Evolutionary conservation across 1,284 basidiomycete species (phyloP).

Genomic region (Xerocomus nothofagi): DNA sequence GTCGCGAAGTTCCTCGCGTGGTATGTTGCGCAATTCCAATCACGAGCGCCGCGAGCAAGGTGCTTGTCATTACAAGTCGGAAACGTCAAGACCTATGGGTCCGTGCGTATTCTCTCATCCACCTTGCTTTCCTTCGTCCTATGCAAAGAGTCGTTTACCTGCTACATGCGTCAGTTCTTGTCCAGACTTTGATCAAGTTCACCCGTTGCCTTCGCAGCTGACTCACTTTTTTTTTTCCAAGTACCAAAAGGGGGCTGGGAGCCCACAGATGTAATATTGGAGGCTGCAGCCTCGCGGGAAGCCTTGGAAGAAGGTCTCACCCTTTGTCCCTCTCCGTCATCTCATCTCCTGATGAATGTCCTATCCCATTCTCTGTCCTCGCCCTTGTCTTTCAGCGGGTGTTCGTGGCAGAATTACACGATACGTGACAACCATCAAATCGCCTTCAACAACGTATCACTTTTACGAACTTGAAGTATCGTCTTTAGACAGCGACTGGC

Average conservation of each 20-base stretch:
- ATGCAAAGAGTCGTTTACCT: slow-evolving; percentile 3
- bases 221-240: slow-evolving; percentile 32
- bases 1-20: slow-evolving; percentile 71
- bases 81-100: slow-evolving; percentile 79
- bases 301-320: slow-evolving; percentile 90
- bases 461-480: slow-evolving; percentile 84
- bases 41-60: slow-evolving; percentile 63
- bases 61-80: slow-evolving; percentile 78
- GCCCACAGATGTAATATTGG: slow-evolving; percentile 70
- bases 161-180: slow-evolving; percentile 11
- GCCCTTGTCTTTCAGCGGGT: slow-evolving; percentile 57
- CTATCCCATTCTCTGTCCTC: slow-evolving; percentile 43
- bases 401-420: slow-evolving; percentile 77
- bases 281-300: slow-evolving; percentile 83
- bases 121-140: slow-evolving; percentile 2
- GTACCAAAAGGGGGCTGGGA: slow-evolving; percentile 89
- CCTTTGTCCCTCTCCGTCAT: slow-evolving; percentile 75
- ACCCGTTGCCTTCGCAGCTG: slow-evolving; percentile 9
- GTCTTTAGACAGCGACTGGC: slow-evolving; percentile 71
- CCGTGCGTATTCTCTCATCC: slow-evolving; percentile 58
- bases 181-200: slow-evolving; percentile 7
- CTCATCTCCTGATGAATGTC: slow-evolving; percentile 62
- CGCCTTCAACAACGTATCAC: slow-evolving; percentile 76
- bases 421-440: slow-evolving; percentile 74
- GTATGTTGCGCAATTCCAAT: slow-evolving; percentile 87